phyloP scores from a whole-genome alignment of 345 rosid genomes.

The Angophora floribunda region DNA sequence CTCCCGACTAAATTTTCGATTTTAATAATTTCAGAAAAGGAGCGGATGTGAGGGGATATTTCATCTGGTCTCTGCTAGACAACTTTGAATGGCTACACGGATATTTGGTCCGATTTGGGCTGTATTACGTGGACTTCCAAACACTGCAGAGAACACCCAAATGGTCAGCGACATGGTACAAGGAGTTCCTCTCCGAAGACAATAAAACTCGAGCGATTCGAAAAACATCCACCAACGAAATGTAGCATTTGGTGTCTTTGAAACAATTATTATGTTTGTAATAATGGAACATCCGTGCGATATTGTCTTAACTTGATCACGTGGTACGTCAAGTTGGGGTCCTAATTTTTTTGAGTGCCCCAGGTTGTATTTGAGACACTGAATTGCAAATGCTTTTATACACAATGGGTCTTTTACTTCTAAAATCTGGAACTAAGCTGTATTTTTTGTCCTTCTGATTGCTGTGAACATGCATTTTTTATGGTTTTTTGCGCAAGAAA shows the following conservation, averaged over 20 bases:
- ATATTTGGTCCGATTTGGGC: background rate
- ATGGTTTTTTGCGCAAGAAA: background rate
- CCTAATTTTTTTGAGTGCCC: background rate
- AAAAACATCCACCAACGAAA: background rate
- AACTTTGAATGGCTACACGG: conserved; percentile 5
- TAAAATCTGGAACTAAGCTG: background rate
- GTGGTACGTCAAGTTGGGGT: background rate
- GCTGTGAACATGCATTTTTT: background rate
- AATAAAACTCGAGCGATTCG: background rate
- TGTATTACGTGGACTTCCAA: background rate
- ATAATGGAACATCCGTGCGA: background rate
- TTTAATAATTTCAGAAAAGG: background rate
- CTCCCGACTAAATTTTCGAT: background rate
- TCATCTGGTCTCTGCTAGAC: conserved; percentile 4
- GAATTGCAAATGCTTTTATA: background rate
- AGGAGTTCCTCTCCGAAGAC: background rate
- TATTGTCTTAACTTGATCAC: background rate
- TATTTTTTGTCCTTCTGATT: background rate
- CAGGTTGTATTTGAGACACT: background rate
- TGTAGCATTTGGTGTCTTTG: background rate
- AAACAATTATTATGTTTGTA: background rate
- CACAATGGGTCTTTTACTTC: background rate
- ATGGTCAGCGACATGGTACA: background rate
- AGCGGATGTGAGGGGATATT: conserved; percentile 9
- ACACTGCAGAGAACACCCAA: conserved; percentile 3